A percentile compares a stretch with the other conserved stretches of the same genome.
Evolutionary conservation across 1,284 basidiomycete species (phyloP).

Genomic region (Cutaneotrichosporon cutaneum): DNA sequence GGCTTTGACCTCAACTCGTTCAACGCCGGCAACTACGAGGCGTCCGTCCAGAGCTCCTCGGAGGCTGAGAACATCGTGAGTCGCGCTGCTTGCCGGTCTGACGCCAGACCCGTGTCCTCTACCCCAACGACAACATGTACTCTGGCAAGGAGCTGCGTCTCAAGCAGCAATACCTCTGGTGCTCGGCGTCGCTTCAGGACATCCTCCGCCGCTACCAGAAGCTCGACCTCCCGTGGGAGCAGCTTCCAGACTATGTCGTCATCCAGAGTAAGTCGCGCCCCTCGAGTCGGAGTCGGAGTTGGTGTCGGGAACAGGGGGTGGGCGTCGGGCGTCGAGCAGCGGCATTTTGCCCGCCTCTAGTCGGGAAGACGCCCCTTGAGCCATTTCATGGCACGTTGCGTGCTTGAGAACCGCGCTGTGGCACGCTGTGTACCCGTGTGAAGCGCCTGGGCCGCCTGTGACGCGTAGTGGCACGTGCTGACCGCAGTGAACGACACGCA

Average conservation of each 20-base stretch:
- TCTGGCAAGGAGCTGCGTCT: slow-evolving; percentile 81
- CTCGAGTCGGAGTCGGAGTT: no score
- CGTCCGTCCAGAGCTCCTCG: slow-evolving; percentile 77
- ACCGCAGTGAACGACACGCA: slow-evolving; percentile 66
- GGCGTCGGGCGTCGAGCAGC: no score
- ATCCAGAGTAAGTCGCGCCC: slow-evolving; percentile 61
- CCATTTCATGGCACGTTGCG: not conserved
- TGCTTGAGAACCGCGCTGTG: no score
- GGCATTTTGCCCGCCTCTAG: no score
- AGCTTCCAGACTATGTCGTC: slow-evolving; percentile 76
- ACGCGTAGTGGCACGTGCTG: not conserved
- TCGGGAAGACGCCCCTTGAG: no score
- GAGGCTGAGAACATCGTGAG: slow-evolving; percentile 75
- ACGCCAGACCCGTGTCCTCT: slow-evolving; percentile 70
- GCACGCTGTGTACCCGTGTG: not conserved
- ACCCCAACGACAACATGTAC: slow-evolving; percentile 57
- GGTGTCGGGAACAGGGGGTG: not conserved
- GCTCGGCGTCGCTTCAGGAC: slow-evolving; percentile 65
- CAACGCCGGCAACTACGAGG: slow-evolving; percentile 89
- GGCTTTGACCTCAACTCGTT: slow-evolving; percentile 90
- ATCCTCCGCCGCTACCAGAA: slow-evolving; percentile 63
- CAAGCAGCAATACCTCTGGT: slow-evolving; percentile 95
- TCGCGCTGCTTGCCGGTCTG: not conserved
- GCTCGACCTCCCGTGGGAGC: slow-evolving; percentile 51
- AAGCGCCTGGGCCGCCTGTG: not conserved